phyloP scores from a whole-genome alignment of 495 filamentous ascomycete species.

The Neurospora sp. region DNA sequence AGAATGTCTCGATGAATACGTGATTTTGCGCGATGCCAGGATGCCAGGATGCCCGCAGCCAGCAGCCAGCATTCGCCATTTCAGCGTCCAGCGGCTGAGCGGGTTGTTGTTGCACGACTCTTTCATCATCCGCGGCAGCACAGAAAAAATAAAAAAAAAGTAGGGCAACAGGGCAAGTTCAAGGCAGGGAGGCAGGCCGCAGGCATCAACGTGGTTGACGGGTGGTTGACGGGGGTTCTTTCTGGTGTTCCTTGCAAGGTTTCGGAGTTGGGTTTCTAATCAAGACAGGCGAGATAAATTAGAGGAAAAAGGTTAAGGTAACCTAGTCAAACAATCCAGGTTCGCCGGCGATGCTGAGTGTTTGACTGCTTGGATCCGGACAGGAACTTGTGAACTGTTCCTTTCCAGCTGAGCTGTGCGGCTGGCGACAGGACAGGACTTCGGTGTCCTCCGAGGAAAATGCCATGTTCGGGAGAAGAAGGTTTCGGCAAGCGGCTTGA shows the following conservation, averaged over 20 bases:
- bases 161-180: neutral
- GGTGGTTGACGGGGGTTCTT: neutral
- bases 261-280: neutral
- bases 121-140: neutral
- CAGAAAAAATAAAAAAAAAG: neutral
- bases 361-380: neutral
- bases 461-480: neutral
- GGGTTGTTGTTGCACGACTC: neutral
- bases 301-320: neutral
- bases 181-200: neutral
- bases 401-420: neutral
- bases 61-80: neutral
- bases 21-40: neutral
- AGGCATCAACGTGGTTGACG: neutral
- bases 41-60: neutral
- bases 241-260: neutral
- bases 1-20: neutral
- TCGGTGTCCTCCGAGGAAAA: neutral
- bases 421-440: neutral
- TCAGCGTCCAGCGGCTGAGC: neutral
- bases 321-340: neutral
- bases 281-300: neutral
- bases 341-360: neutral
- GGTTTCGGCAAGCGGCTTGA: neutral
- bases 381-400: neutral